Conservation (phyloP, 1,284 basidiomycete species). For the Mycosarcoma mackinlayi region DNA sequence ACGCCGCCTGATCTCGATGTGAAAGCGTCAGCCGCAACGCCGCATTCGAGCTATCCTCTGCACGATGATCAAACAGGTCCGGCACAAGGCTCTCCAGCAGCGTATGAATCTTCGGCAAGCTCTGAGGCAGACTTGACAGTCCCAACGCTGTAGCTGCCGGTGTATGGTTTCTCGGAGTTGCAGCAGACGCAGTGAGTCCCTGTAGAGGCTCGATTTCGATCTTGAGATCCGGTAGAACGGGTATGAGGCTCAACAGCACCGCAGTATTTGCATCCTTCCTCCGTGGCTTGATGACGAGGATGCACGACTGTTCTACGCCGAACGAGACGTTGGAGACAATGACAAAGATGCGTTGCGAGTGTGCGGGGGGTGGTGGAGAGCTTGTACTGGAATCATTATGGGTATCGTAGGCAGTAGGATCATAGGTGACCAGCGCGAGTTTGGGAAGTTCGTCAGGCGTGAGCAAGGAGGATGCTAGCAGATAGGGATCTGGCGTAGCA, state of each 20-base stretch:
- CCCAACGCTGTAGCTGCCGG: constrained; percentile 22
- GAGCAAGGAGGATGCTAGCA: constrained; percentile 45
- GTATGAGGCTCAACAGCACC: constrained; percentile 26
- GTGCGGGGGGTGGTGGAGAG: constrained; percentile 2
- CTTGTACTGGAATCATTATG: neutral
- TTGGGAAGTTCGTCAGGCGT: constrained; percentile 47
- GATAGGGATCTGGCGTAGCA: constrained; percentile 36
- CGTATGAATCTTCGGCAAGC: constrained; percentile 29
- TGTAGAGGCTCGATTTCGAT: constrained; percentile 38
- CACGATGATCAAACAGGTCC: constrained; percentile 8
- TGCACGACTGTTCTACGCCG: constrained; percentile 37
- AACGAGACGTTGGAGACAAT: constrained; percentile 45
- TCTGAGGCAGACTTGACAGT: constrained; percentile 22
- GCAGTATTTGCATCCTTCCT: constrained; percentile 30
- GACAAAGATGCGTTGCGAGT: constrained; percentile 44
- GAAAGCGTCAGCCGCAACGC: constrained; percentile 29
- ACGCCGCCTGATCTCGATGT: constrained; percentile 7
- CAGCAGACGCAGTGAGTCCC: constrained; percentile 23
- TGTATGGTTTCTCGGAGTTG: constrained; percentile 17
- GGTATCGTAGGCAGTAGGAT: neutral
- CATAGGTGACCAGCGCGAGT: constrained; percentile 42
- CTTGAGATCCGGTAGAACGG: constrained; percentile 40
- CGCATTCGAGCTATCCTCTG: constrained; percentile 14
- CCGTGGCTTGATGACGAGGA: constrained; percentile 45
- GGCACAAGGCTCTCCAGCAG: constrained; percentile 29